Conservation (phyloP, 2,329 filamentous ascomycete genomes). For the Ploettnerulaceae sp. region DNA sequence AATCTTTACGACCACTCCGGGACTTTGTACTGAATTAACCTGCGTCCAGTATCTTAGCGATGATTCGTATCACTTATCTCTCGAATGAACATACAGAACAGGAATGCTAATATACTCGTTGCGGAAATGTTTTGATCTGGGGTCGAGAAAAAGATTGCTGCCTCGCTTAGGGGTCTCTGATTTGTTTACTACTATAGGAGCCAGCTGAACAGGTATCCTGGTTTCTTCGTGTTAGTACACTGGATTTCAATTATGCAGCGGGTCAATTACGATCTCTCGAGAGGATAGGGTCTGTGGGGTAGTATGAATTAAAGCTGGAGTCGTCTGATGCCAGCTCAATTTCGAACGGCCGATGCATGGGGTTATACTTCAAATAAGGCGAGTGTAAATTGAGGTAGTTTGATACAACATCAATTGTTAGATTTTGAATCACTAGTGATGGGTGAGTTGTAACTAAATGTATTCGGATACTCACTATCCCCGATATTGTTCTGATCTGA, state of each 20-base stretch:
- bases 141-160: background rate
- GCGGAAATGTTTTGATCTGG: background rate
- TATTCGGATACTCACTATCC: too few species aligned
- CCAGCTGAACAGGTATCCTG: background rate
- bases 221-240: background rate
- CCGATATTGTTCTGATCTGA: too few species aligned
- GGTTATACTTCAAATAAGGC: too few species aligned
- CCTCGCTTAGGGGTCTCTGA: background rate
- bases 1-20: too few species aligned
- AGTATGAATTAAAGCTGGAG: background rate
- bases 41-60: background rate
- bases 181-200: background rate
- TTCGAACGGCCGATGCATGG: too few species aligned
- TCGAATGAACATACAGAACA: background rate
- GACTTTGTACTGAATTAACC: too few species aligned
- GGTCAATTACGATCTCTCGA: background rate
- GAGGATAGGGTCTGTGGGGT: background rate
- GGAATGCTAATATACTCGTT: background rate
- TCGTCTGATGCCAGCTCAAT: background rate
- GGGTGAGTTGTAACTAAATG: too few species aligned
- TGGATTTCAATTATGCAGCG: background rate
- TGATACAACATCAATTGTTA: too few species aligned
- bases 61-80: conserved; percentile 5
- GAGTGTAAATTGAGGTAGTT: too few species aligned
- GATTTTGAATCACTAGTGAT: too few species aligned